Conservation (phyloP, 1,139 yeast genomes). For the Pichia cactophila region DNA sequence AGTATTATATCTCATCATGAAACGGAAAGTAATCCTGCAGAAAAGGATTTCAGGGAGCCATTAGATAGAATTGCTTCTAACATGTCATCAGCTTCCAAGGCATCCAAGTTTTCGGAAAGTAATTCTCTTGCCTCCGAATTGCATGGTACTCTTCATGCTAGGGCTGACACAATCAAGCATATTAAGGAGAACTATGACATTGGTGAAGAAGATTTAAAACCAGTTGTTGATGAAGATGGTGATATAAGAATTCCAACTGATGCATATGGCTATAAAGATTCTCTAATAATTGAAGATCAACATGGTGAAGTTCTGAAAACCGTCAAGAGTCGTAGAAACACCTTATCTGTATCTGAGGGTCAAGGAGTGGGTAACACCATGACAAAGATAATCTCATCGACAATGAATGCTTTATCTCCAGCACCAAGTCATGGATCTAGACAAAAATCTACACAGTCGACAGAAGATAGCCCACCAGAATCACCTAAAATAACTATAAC, state of each 20-base stretch:
- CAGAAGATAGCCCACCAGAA: neutral
- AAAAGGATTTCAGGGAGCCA: slow-evolving; percentile 4
- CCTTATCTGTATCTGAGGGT: slow-evolving; percentile 6
- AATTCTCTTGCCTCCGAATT: neutral
- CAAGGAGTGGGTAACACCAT: slow-evolving; percentile 11
- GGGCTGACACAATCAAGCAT: slow-evolving; percentile 12
- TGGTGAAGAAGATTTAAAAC: slow-evolving; percentile 19
- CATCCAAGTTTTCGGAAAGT: slow-evolving; percentile 1
- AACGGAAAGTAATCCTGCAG: neutral
- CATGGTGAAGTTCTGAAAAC: slow-evolving; percentile 63
- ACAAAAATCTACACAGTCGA: neutral
- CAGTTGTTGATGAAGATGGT: slow-evolving; percentile 24
- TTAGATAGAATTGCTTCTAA: slow-evolving; percentile 9
- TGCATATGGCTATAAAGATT: slow-evolving; percentile 69
- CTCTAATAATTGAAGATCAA: slow-evolving; percentile 68
- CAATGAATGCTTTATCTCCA: slow-evolving; percentile 7
- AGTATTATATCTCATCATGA: neutral
- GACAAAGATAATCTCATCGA: slow-evolving; percentile 7
- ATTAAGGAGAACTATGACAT: slow-evolving; percentile 15
- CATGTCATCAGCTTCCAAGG: slow-evolving; percentile 1
- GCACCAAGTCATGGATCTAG: neutral
- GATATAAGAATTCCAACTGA: slow-evolving; percentile 31
- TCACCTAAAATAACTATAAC: neutral
- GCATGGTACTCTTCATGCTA: slow-evolving; percentile 12
- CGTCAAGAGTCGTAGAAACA: slow-evolving; percentile 13